Conservation (phyloP, 2,329 filamentous ascomycete species). For the Sporothrix euskadiensis region DNA sequence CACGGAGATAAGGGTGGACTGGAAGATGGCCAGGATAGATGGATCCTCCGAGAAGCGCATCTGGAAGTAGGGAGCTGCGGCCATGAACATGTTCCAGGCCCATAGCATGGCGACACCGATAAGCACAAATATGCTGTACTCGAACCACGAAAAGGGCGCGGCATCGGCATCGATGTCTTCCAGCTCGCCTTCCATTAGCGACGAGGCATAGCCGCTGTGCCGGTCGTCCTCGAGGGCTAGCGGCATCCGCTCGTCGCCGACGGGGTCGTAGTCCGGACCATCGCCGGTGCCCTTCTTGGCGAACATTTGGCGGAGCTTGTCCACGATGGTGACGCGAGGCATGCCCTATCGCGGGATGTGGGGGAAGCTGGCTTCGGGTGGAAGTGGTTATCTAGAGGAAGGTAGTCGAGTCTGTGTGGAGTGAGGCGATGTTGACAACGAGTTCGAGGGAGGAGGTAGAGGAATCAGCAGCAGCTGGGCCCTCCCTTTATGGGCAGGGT, state of each 20-base stretch:
- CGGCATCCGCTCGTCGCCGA: conserved; percentile 36
- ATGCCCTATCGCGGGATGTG: background rate
- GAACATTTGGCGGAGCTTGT: conserved; percentile 45
- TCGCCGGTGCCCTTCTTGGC: conserved; percentile 36
- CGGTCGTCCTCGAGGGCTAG: conserved; percentile 36
- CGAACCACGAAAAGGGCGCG: conserved; percentile 74
- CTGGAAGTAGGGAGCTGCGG: conserved; percentile 90
- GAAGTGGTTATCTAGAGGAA: background rate
- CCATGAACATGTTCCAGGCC: conserved; percentile 99
- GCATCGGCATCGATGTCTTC: conserved; percentile 40
- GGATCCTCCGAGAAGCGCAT: conserved; percentile 70
- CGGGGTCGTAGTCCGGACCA: conserved; percentile 41
- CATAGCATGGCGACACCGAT: conserved; percentile 93
- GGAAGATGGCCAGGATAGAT: conserved; percentile 78
- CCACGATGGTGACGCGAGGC: conserved; percentile 38
- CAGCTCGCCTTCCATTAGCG: conserved; percentile 36
- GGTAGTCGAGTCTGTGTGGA: background rate
- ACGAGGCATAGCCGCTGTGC: conserved; percentile 34
- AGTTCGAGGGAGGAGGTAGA: too few species aligned
- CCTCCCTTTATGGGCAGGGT: conserved; percentile 20
- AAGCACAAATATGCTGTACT: conserved; percentile 82
- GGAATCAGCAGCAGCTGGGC: conserved; percentile 9
- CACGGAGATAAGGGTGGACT: conserved; percentile 83
- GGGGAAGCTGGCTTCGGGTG: background rate
- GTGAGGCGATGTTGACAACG: background rate